These are phyloP conservation scores for Curvularia sp. DNA, from an alignment of 2,329 filamentous ascomycete species.

Conservation along the genomic window DNA sequence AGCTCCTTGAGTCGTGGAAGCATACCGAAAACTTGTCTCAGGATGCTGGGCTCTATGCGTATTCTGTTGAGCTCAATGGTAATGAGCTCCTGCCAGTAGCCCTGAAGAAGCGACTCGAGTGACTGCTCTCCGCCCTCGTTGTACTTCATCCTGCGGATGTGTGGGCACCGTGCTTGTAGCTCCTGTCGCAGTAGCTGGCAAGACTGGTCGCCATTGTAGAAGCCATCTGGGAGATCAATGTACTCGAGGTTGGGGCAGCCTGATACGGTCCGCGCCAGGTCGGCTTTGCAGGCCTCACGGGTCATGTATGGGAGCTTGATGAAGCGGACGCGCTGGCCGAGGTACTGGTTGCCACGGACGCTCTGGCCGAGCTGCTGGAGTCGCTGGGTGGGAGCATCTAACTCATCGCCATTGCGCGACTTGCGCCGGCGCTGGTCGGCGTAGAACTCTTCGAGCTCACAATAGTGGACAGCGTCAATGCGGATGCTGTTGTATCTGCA, in stretches of 20 bases:
- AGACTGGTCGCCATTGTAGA: slow-evolving; percentile 80
- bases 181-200: slow-evolving; percentile 82
- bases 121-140: slow-evolving; percentile 77
- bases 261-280: slow-evolving; percentile 84
- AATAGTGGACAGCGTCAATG: slow-evolving; percentile 95
- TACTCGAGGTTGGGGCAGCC: slow-evolving; percentile 85
- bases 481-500: slow-evolving; percentile 84
- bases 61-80: slow-evolving; percentile 74
- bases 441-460: slow-evolving; percentile 81
- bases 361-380: slow-evolving; percentile 82
- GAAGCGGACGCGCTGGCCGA: slow-evolving; percentile 75
- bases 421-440: slow-evolving; percentile 70
- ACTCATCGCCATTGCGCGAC: slow-evolving; percentile 73
- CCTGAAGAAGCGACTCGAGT: slow-evolving; percentile 72
- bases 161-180: slow-evolving; percentile 80
- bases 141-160: slow-evolving; percentile 90
- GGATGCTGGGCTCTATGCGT: slow-evolving; percentile 71
- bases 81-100: slow-evolving; percentile 74
- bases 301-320: slow-evolving; percentile 96
- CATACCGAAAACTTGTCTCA: slow-evolving; percentile 74
- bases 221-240: slow-evolving; percentile 87
- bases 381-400: slow-evolving; percentile 78
- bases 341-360: slow-evolving; percentile 75
- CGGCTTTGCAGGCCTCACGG: slow-evolving; percentile 82
- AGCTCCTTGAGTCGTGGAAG: slow-evolving; percentile 75